A percentile compares a stretch with the other conserved stretches of the same genome.
These are phyloP conservation scores for Boehmeria nivea DNA, from an alignment of 306 rosid genomes.

Conservation along the genomic window DNA sequence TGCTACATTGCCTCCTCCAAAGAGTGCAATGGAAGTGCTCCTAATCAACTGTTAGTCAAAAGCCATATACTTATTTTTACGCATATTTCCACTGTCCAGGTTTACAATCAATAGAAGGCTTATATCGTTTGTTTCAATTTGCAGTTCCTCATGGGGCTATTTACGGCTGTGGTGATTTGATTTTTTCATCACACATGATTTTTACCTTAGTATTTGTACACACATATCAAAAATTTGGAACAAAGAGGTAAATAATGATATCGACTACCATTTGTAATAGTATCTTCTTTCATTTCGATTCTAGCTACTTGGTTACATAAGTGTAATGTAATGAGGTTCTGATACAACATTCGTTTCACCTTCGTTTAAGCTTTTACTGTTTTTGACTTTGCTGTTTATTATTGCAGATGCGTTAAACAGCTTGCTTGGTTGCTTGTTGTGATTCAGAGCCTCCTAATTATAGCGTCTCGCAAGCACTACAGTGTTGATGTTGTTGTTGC, in stretches of 20 bases:
- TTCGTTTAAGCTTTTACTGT: neutral
- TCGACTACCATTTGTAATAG: neutral
- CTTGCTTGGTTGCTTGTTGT: constrained; percentile 45
- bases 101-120: neutral
- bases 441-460: constrained; percentile 41
- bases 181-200: constrained; percentile 56
- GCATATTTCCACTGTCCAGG: no score
- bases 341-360: no score
- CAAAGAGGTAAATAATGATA: constrained; percentile 26
- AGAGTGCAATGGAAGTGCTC: constrained; percentile 37
- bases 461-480: constrained; percentile 55
- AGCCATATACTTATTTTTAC: neutral
- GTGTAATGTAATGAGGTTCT: constrained; percentile 1
- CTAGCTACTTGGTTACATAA: neutral
- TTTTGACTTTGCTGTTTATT: neutral
- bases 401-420: constrained; percentile 41
- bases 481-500: constrained; percentile 45
- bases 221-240: constrained; percentile 44
- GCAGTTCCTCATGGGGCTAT: constrained; percentile 42
- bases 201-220: constrained; percentile 43
- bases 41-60: constrained; percentile 32
- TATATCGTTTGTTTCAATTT: constrained; percentile 13
- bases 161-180: constrained; percentile 53
- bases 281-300: neutral
- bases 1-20: constrained; percentile 42